Base-by-base conservation (phyloP, 2,329 filamentous ascomycete species). In the Celoporthe dispersa region DNA sequence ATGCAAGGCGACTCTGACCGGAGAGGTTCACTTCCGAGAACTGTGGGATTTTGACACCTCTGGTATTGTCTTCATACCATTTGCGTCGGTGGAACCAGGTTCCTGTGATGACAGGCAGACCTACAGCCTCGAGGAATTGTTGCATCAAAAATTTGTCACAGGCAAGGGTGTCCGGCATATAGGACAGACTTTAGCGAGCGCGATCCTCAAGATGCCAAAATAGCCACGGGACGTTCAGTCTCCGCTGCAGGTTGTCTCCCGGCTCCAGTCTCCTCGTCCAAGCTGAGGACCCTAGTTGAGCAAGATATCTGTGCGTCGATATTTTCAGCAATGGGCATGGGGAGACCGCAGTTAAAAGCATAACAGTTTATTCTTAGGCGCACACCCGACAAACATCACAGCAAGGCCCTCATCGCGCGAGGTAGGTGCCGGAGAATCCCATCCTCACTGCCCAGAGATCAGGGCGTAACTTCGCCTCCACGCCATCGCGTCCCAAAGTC, bases 1-100 rank as follows among this genome's bases (percentile, higher is more conserved):
- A 66, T 70, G 64, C 68, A 44, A 48, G 33, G 44, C 65, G 41
- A 70, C 64, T 59, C 66, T 68, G 61, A 57, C 41, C 64, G 68
- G 55, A 66, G 41, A 31, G 35, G 33, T 44, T 63, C 35, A 19
- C 67, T 68, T 51, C 62, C 67, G 25, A 31, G 4, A 2, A 31
- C 3, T 16, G 12, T 28, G 25, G n/a, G 51, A 19, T 44, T n/a
- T n/a, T 31, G 51, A 8, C 48, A 14, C 51, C 51, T 28, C 51
- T 28, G 25, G 6, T 28, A 55, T 31, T 28, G 4, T 31, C 11
- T 28, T 28, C 19, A 35, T 41, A n/a, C 39, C 35, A 35, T 28
- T 28, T 66, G 62, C 28, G 57, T 62, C 60, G 57, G 35, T 64
- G 53, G 35, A 41, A 68, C 61, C 28, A 59, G 14, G 0, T 48